Conservation (phyloP, 2,329 filamentous ascomycete species). For the Gnomoniopsis smithogilvyi region DNA sequence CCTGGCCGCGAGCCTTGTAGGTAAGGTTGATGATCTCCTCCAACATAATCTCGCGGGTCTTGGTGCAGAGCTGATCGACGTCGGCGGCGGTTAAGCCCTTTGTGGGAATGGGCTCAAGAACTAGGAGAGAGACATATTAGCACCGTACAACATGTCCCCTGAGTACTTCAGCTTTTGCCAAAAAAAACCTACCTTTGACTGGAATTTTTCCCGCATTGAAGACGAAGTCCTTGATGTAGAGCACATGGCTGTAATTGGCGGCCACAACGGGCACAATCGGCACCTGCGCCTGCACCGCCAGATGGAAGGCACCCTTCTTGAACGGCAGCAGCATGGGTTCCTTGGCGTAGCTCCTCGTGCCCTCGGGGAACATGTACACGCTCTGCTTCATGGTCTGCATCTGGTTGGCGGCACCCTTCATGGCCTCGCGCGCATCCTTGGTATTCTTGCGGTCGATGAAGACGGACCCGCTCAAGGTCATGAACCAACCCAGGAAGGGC, state of each 20-base stretch:
- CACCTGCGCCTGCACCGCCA: slow-evolving; percentile 90
- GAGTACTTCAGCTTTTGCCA: background rate
- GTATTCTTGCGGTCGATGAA: slow-evolving; percentile 93
- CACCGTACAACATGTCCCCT: background rate
- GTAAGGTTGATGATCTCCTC: slow-evolving; percentile 57
- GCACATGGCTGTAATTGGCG: slow-evolving; percentile 74
- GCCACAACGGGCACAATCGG: slow-evolving; percentile 84
- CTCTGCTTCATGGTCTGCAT: slow-evolving; percentile 72
- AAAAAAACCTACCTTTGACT: slow-evolving; percentile 63
- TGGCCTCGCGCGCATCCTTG: slow-evolving; percentile 77
- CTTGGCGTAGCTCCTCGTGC: slow-evolving; percentile 84
- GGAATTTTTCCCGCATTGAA: slow-evolving; percentile 71
- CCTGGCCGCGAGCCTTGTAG: slow-evolving; percentile 42
- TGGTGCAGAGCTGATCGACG: slow-evolving; percentile 68
- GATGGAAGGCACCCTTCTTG: slow-evolving; percentile 98
- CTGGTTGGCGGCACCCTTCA: slow-evolving; percentile 76
- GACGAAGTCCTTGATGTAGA: slow-evolving; percentile 60
- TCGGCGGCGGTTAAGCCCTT: slow-evolving; percentile 69
- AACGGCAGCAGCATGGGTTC: slow-evolving; percentile 85
- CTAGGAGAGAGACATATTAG: slow-evolving; percentile 37
- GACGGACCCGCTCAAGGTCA: slow-evolving; percentile 79
- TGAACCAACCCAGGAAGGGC: slow-evolving; percentile 94
- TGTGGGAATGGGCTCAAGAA: slow-evolving; percentile 79
- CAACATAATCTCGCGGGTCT: slow-evolving; percentile 73
- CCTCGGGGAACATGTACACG: slow-evolving; percentile 88